Percentiles rank a stretch among this genome's conserved stretches.
phyloP scores from a whole-genome alignment of 1,284 basidiomycete genomes.

The Takashimella koratensis region DNA sequence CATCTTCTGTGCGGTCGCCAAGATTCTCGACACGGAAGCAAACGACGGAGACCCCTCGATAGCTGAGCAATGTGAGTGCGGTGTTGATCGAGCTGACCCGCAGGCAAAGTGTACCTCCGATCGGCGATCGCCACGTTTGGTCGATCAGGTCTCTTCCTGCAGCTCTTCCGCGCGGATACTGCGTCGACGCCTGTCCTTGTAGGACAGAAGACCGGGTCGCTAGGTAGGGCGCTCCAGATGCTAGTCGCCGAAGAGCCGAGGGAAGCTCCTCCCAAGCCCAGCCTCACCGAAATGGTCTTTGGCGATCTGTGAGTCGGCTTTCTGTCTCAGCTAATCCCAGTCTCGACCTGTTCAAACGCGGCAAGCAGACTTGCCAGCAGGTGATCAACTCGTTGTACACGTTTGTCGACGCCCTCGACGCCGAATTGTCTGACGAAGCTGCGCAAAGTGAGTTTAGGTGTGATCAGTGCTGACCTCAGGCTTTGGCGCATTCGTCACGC shows the following conservation, averaged over 20 bases:
- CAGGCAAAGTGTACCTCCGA: slow-evolving; percentile 7
- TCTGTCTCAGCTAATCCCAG: slow-evolving; percentile 13
- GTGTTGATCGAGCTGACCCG: not conserved
- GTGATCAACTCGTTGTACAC: slow-evolving; percentile 23
- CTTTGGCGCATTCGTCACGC: slow-evolving; percentile 31
- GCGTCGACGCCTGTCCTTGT: not conserved
- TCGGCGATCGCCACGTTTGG: slow-evolving; percentile 18
- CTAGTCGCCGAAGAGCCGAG: slow-evolving; percentile 8
- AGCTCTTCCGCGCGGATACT: slow-evolving; percentile 24
- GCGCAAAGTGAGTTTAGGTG: slow-evolving; percentile 19
- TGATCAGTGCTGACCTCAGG: slow-evolving; percentile 7
- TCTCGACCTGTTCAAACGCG: slow-evolving; percentile 28
- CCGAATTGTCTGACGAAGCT: slow-evolving; percentile 22
- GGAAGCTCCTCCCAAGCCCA: slow-evolving; percentile 2
- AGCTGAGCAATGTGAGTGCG: slow-evolving; percentile 11
- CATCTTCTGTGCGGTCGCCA: not conserved
- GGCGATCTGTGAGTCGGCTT: slow-evolving; percentile 15
- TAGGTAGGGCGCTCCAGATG: slow-evolving; percentile 13
- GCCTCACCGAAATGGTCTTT: slow-evolving; percentile 12
- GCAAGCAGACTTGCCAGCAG: slow-evolving; percentile 18
- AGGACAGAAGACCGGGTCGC: not conserved
- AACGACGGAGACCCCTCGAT: slow-evolving; percentile 14
- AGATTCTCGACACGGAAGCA: slow-evolving; percentile 6
- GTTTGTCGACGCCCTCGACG: slow-evolving; percentile 13
- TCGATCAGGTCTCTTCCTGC: slow-evolving; percentile 29